Evolutionary conservation across 2,329 filamentous ascomycete genomes (phyloP).

Genomic region (Pseudogymnoascus sp.): DNA sequence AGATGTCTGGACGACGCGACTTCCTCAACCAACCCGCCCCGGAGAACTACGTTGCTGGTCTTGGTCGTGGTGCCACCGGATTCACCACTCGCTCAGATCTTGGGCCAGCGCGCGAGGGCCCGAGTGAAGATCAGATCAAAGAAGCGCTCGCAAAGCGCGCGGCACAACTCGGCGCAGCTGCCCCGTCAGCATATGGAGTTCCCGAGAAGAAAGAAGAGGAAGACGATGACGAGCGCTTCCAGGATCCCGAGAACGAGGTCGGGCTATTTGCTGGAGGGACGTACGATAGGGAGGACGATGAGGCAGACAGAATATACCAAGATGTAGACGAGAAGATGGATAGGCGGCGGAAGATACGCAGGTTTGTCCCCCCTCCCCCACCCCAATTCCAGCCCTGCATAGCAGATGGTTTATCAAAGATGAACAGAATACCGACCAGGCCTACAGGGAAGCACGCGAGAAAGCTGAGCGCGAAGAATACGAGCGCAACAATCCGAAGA

Average conservation of each 20-base stretch:
- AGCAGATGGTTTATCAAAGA: constrained; percentile 60
- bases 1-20: constrained; percentile 54
- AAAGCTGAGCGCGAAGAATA: constrained; percentile 86
- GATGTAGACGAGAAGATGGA: constrained; percentile 98
- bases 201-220: constrained; percentile 52
- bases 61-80: constrained; percentile 93
- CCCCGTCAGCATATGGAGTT: constrained; percentile 64
- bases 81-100: constrained; percentile 97
- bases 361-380: constrained; percentile 52
- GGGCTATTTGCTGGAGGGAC: constrained; percentile 91
- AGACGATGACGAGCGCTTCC: constrained; percentile 73
- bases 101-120: constrained; percentile 88
- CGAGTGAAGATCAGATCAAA: constrained; percentile 96
- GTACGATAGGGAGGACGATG: constrained; percentile 96
- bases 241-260: constrained; percentile 95
- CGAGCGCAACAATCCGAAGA: constrained; percentile 95
- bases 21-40: constrained; percentile 82
- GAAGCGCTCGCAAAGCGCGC: constrained; percentile 93
- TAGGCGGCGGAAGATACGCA: constrained; percentile 72
- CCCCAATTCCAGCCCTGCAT: constrained; percentile 27
- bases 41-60: constrained; percentile 88
- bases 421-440: constrained; percentile 73
- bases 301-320: constrained; percentile 92
- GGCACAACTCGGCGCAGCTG: constrained; percentile 66
- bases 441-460: constrained; percentile 85